A percentile compares a stretch with the other conserved stretches of the same genome.
phyloP scores from a whole-genome alignment of 345 rosid species.

The Eucalyptus erythrocorys region DNA sequence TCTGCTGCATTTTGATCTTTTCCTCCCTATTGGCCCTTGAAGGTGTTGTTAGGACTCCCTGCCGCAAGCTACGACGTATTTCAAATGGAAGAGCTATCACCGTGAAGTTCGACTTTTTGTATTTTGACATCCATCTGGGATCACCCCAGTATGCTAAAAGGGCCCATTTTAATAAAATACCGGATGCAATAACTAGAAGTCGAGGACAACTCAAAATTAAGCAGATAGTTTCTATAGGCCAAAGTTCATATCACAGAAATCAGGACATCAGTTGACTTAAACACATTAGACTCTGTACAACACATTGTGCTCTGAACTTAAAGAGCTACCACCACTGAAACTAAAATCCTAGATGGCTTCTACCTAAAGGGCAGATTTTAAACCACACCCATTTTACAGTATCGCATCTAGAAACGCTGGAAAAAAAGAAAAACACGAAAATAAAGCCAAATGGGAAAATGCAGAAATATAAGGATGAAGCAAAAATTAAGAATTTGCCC shows the following conservation, averaged over 20 bases:
- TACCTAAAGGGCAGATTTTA: not conserved
- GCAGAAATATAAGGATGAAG: not conserved
- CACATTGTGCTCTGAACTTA: not conserved
- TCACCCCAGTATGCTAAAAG: not conserved
- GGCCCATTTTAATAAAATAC: not conserved
- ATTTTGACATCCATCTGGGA: not conserved
- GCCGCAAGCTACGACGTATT: not conserved
- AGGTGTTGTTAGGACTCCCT: not conserved
- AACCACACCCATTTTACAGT: not conserved
- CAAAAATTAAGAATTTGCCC: not conserved
- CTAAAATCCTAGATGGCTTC: not conserved
- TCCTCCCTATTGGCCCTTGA: not conserved
- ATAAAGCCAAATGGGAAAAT: not conserved
- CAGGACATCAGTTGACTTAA: not conserved
- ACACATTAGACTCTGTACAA: not conserved
- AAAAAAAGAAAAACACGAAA: not conserved
- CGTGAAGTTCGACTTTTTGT: not conserved
- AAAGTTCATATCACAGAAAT: not conserved
- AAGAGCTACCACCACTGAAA: not conserved
- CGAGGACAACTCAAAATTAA: not conserved
- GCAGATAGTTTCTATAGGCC: not conserved
- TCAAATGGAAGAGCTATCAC: not conserved
- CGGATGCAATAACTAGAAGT: not conserved
- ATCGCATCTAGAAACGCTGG: not conserved
- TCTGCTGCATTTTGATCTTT: constrained; percentile 27